A percentile compares a stretch with the other conserved stretches of the same genome.
phyloP scores from a whole-genome alignment of 2,329 filamentous ascomycete species.

The Tolypocladium paradoxum region DNA sequence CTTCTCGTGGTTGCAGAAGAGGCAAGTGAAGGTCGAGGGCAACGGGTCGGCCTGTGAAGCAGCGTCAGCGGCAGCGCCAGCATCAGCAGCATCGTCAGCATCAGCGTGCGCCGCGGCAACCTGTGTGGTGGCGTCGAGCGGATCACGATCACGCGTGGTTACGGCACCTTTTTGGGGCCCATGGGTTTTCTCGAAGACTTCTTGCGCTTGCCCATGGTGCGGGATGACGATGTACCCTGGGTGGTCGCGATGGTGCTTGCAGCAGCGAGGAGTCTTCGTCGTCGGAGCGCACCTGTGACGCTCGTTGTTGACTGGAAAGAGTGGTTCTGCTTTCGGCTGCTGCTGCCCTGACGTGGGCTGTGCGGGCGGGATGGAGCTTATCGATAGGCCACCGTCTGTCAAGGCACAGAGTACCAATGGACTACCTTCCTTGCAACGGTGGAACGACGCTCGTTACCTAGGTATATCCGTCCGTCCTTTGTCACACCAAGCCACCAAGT shows the following conservation, averaged over 20 bases:
- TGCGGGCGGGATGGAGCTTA: neutral
- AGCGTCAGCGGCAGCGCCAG: neutral
- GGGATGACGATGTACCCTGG: neutral
- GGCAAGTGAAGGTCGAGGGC: constrained; percentile 80
- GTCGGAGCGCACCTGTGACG: neutral
- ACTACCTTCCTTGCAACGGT: too few relatives aligned
- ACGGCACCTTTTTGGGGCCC: constrained; percentile 66
- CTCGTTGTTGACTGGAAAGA: neutral
- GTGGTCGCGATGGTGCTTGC: neutral
- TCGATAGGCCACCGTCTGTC: neutral
- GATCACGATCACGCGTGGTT: neutral
- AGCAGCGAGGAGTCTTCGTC: neutral
- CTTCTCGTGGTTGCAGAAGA: constrained; percentile 98
- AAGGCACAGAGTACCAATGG: too few relatives aligned
- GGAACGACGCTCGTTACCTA: too few relatives aligned
- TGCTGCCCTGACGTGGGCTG: neutral
- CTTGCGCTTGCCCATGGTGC: constrained; percentile 79
- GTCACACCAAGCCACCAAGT: too few relatives aligned
- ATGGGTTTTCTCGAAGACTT: constrained; percentile 76
- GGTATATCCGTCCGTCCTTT: too few relatives aligned
- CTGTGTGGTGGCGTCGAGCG: neutral
- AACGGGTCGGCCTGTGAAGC: constrained; percentile 52
- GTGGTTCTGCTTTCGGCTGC: neutral
- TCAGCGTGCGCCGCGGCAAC: neutral
- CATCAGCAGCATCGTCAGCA: neutral